These are phyloP conservation scores for Xylaria sp. DNA, from an alignment of 2,329 filamentous ascomycete species.

Conservation along the genomic window DNA sequence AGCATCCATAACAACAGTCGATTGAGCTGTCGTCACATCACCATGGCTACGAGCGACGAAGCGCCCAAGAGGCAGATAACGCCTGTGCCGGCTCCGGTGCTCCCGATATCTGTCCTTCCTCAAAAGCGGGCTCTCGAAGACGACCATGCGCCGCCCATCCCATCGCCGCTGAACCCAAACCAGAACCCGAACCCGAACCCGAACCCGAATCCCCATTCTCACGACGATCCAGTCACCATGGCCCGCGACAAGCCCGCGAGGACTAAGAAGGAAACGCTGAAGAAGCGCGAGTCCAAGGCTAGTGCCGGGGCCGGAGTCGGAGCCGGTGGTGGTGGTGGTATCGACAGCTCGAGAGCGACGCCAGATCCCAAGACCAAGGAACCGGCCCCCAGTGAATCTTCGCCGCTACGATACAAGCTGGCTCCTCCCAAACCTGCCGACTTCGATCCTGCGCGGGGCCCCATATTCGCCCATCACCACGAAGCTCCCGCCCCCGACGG, in stretches of 20 bases:
- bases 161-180: constrained; percentile 78
- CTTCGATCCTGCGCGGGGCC: constrained; percentile 68
- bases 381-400: constrained; percentile 55
- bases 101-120: constrained; percentile 62
- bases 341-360: constrained; percentile 64
- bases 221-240: constrained; percentile 51
- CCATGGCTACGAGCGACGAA: constrained; percentile 48
- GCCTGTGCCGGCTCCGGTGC: constrained; percentile 43
- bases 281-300: constrained; percentile 73
- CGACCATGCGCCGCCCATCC: constrained; percentile 74
- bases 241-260: constrained; percentile 62
- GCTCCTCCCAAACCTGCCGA: constrained; percentile 70
- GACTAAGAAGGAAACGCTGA: constrained; percentile 72
- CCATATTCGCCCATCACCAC: constrained; percentile 67
- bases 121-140: constrained; percentile 75
- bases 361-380: constrained; percentile 65
- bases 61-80: constrained; percentile 46
- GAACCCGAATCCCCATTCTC: constrained; percentile 51
- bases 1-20: constrained; percentile 4
- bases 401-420: constrained; percentile 70
- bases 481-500: constrained; percentile 61
- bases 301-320: constrained; percentile 24
- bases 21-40: constrained; percentile 17
- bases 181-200: constrained; percentile 42
- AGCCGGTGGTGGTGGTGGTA: constrained; percentile 44